These are phyloP conservation scores for Coemansia sp. DNA, from an alignment of 192 early-diverging fungal species.

Conservation along the genomic window DNA sequence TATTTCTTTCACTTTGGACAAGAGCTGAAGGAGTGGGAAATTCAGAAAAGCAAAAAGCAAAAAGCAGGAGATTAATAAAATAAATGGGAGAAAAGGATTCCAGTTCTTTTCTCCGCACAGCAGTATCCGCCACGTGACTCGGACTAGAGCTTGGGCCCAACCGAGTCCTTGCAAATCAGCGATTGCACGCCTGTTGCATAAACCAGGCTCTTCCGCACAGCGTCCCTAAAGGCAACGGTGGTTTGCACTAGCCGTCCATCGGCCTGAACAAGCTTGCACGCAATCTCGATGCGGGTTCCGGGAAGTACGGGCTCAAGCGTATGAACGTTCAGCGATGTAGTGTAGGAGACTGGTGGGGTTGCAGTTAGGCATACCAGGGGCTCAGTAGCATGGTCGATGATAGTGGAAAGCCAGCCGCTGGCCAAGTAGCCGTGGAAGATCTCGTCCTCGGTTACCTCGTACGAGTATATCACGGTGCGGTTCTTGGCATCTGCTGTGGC, in stretches of 20 bases:
- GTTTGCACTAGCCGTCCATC: constrained; percentile 29
- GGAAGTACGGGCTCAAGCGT: constrained; percentile 20
- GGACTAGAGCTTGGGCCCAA: background rate
- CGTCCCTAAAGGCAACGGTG: constrained; percentile 29
- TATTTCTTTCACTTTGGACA: too few relatives aligned
- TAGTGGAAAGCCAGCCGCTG: constrained; percentile 28
- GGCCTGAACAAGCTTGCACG: constrained; percentile 25
- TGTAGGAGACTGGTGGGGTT: background rate
- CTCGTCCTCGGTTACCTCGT: constrained; percentile 35
- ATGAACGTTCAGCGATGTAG: constrained; percentile 27
- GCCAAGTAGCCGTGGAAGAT: constrained; percentile 26
- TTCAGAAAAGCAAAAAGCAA: too few relatives aligned
- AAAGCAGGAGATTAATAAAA: too few relatives aligned
- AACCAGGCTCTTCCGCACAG: constrained; percentile 7
- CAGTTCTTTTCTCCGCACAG: too few relatives aligned
- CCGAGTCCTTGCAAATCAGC: constrained; percentile 16
- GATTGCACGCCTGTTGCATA: constrained; percentile 26
- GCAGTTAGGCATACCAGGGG: constrained; percentile 11
- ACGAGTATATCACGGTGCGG: constrained; percentile 24
- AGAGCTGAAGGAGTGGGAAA: too few relatives aligned
- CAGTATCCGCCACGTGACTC: too few relatives aligned
- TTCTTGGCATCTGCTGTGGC: constrained; percentile 19
- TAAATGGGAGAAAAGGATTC: too few relatives aligned
- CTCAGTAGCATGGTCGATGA: constrained; percentile 24
- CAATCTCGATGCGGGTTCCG: constrained; percentile 23